phyloP scores from a whole-genome alignment of 179 eudicot species.

The Drosera spatulata region DNA sequence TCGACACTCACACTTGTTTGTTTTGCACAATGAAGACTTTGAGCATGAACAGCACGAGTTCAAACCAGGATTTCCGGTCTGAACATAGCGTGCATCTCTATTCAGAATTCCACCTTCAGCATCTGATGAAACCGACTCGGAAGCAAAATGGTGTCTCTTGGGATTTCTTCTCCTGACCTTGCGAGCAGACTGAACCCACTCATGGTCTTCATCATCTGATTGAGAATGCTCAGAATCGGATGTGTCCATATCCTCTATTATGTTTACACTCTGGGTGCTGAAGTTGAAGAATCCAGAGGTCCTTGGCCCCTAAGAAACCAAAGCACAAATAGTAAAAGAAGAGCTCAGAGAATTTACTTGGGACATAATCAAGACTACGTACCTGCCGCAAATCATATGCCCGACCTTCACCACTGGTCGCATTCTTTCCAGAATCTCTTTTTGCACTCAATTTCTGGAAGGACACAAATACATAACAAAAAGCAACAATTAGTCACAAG shows the following conservation, averaged over 20 bases:
- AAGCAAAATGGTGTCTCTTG: constrained; percentile 20
- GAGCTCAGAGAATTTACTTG: too few species aligned
- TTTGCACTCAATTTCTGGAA: constrained; percentile 21
- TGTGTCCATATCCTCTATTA: constrained; percentile 83
- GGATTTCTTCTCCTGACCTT: constrained; percentile 27
- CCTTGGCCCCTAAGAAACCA: constrained; percentile 37
- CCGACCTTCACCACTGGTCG: constrained; percentile 24
- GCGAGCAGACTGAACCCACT: constrained; percentile 37
- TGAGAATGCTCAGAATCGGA: constrained; percentile 59
- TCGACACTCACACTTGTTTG: constrained; percentile 69
- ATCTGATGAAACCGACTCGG: constrained; percentile 11
- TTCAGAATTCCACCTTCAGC: constrained; percentile 17
- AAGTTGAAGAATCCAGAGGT: constrained; percentile 36
- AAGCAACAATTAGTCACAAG: neutral
- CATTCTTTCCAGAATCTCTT: constrained; percentile 11
- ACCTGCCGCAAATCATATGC: constrained; percentile 76
- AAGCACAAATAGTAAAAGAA: too few species aligned
- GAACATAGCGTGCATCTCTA: constrained; percentile 16
- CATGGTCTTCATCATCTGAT: constrained; percentile 35
- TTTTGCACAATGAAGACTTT: constrained; percentile 64
- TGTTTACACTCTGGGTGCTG: constrained; percentile 21
- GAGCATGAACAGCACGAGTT: constrained; percentile 66
- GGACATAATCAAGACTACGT: neutral
- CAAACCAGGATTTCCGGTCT: constrained; percentile 16
- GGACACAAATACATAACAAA: neutral